Evolutionary conservation across 2,329 filamentous ascomycete species (phyloP).

Genomic region (Verticillium zaregamsianum): DNA sequence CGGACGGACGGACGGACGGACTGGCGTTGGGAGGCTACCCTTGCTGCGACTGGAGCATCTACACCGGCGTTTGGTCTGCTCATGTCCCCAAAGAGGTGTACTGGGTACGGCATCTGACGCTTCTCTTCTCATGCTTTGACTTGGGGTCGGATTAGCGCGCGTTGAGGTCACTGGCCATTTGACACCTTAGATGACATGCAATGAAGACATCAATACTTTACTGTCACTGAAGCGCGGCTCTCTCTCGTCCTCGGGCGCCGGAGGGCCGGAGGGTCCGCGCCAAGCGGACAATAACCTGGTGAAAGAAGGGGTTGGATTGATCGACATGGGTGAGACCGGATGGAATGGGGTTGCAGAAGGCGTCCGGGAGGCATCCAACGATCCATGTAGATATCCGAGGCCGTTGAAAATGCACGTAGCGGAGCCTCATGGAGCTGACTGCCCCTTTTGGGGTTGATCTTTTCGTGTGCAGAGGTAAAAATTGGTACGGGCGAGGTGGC

Average conservation of each 20-base stretch:
- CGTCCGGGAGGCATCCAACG: neutral
- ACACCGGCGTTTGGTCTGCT: conserved; percentile 17
- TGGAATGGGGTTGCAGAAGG: neutral
- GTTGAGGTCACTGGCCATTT: neutral
- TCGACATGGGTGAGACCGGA: neutral
- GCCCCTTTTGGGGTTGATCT: too few relatives aligned
- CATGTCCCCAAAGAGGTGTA: neutral
- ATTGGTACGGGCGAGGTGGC: neutral
- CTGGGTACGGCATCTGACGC: neutral
- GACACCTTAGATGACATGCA: neutral
- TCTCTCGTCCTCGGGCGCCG: neutral
- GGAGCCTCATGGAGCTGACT: neutral
- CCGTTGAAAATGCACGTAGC: neutral
- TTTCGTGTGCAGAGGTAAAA: neutral
- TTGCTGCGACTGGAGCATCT: conserved; percentile 14
- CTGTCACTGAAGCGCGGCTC: neutral
- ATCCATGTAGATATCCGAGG: neutral
- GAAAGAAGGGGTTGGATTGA: neutral
- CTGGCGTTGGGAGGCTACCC: neutral
- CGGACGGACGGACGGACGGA: neutral
- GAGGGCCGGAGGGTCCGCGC: too few relatives aligned
- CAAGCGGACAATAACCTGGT: too few relatives aligned
- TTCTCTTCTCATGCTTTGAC: neutral
- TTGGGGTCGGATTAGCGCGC: neutral
- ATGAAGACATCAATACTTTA: neutral